A percentile compares a stretch with the other conserved stretches of the same genome.
Evolutionary conservation across 2,329 filamentous ascomycete genomes (phyloP).

Genomic region (Kalmusia sp.): DNA sequence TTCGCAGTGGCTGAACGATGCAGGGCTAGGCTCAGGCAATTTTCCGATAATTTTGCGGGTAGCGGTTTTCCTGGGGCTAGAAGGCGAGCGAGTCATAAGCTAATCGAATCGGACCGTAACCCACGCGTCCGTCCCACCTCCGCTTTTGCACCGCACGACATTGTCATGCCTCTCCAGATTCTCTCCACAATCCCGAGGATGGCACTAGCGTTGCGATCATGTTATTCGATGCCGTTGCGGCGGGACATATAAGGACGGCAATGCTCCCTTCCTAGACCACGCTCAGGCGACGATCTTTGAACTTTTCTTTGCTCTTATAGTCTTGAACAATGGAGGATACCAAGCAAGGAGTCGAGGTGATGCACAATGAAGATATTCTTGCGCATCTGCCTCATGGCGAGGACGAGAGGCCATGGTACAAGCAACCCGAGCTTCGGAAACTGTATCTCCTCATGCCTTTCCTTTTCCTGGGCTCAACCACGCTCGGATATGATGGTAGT

Average conservation of each 20-base stretch:
- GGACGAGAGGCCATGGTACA: conserved; percentile 24
- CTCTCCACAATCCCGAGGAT: not conserved
- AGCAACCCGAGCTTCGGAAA: conserved; percentile 24
- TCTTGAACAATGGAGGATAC: conserved; percentile 2
- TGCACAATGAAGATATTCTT: conserved; percentile 19
- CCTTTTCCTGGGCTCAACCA: conserved; percentile 25
- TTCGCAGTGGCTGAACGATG: not conserved
- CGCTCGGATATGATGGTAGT: conserved; percentile 25
- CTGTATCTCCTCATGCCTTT: conserved; percentile 28
- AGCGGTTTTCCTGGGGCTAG: not conserved
- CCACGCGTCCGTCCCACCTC: not conserved
- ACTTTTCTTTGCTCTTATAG: not conserved
- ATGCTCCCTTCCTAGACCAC: not conserved
- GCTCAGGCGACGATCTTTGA: not conserved
- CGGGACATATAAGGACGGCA: not conserved
- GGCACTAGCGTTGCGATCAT: not conserved
- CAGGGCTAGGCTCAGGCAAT: not conserved
- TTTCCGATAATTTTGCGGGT: not conserved
- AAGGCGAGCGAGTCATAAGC: not conserved
- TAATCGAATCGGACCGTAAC: not conserved
- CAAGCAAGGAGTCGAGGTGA: conserved; percentile 17
- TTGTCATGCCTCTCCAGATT: not conserved
- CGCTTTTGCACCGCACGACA: not conserved
- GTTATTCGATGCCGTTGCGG: not conserved
- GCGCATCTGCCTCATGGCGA: conserved; percentile 11